Evolutionary conservation across 768 basidiomycete genomes (phyloP).

Genomic region (Phylloporus sp.): DNA sequence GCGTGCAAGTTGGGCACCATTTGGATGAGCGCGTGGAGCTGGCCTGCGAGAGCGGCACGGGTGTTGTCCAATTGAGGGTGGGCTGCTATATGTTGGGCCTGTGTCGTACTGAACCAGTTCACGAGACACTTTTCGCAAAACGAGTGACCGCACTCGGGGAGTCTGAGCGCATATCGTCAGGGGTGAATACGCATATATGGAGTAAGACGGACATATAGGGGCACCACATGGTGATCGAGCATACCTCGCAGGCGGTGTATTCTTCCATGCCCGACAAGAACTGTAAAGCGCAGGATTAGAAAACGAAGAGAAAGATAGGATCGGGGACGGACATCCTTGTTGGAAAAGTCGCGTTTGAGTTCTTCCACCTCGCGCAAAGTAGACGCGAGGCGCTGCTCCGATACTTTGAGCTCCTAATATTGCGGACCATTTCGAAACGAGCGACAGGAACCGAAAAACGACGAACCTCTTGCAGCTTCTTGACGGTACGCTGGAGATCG

Average conservation of each 20-base stretch:
- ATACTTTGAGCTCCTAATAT: slow-evolving; percentile 20
- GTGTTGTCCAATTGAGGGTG: slow-evolving; percentile 43
- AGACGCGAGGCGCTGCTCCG: slow-evolving; percentile 5
- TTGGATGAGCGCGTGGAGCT: slow-evolving; percentile 18
- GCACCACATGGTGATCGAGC: slow-evolving; percentile 56
- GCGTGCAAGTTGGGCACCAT: slow-evolving; percentile 20
- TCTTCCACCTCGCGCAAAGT: slow-evolving; percentile 17
- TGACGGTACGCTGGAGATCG: slow-evolving; percentile 37
- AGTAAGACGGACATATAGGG: slow-evolving; percentile 53
- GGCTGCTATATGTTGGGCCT: slow-evolving; percentile 42
- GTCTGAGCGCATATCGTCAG: slow-evolving; percentile 32
- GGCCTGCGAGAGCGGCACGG: slow-evolving; percentile 15
- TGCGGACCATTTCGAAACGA: neutral
- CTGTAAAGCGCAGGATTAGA: slow-evolving; percentile 24
- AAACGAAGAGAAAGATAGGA: neutral
- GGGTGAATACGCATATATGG: neutral
- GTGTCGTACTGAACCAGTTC: slow-evolving; percentile 47
- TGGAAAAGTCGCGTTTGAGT: slow-evolving; percentile 12
- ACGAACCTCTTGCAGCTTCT: slow-evolving; percentile 41
- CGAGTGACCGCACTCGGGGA: slow-evolving; percentile 64
- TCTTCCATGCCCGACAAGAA: slow-evolving; percentile 47
- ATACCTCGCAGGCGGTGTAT: slow-evolving; percentile 57
- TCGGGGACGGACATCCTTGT: slow-evolving; percentile 1
- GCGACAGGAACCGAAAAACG: neutral
- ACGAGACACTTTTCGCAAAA: slow-evolving; percentile 61